Base-by-base conservation (phyloP, 2,329 filamentous ascomycete species). In the Fusarium coicis region DNA sequence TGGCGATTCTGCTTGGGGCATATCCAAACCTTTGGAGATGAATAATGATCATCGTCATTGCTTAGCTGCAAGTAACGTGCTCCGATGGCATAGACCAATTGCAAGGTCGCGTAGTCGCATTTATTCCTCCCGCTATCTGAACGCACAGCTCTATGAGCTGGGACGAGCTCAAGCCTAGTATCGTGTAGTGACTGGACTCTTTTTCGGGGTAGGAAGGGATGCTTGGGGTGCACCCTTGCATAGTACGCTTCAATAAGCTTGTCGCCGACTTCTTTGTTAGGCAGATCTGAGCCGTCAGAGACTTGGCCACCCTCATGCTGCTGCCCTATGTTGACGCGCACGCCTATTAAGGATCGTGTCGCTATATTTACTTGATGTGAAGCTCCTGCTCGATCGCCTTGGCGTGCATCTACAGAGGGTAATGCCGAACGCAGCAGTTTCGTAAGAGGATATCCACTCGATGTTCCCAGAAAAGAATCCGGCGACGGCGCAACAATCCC, bases 31-130 rank as follows among this genome's bases (percentile, higher is more conserved):
- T 34, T 63, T 23, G 60, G 60, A 15, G 36, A 37, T 30, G 60
- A 63, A 11, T 30, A n/a, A n/a, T 49, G n/a, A 42, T 49, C 28
- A 30, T 37, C 23, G 6, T 60, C 60, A 14, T 59, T 63, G 28
- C 60, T 63, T 5, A 60, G 10, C 15, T 63, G 60, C 34, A 63
- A 12, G 34, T 60, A 63, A 36, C 60, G 60, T 26, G 54, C 60
- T 42, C 60, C 60, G 0, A 63, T 63, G 7, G 60, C 60, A 36
- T 59, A 63, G 4, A 63, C 53, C 2, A 63, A 53, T 37, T 63
- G 60, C 23, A 63, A 21, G 2, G 53, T 59, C n/a, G 54, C 60
- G 12, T 59, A 63, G n/a, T 36, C 36, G 10, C 54, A 59, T 23
- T 1, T 42, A 8, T 5, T 26, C 36, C 1, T 1, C 8, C 21